Evolutionary conservation across 805 yeast genomes (phyloP).

Genomic region (Torulaspora delbrueckii): DNA sequence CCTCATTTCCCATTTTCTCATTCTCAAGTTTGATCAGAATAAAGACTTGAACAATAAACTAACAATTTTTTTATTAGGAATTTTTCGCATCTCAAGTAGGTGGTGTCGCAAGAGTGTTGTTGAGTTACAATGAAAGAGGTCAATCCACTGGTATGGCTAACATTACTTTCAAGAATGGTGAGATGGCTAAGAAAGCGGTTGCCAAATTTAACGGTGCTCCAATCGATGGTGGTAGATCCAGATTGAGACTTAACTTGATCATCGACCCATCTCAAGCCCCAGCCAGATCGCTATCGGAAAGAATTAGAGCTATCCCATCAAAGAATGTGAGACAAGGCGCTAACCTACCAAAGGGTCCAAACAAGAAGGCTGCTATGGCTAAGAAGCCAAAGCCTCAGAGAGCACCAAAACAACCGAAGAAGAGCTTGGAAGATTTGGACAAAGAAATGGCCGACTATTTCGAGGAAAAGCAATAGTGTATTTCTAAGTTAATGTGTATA

Average conservation of each 20-base stretch:
- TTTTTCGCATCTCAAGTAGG: constrained; percentile 87
- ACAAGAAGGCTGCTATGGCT: constrained; percentile 35
- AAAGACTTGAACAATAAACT: constrained; percentile 7
- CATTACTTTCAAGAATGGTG: constrained; percentile 63
- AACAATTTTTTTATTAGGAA: constrained; percentile 50
- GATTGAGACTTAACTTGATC: constrained; percentile 73
- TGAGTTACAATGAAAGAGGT: constrained; percentile 83
- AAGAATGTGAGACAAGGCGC: constrained; percentile 10
- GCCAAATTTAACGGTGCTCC: constrained; percentile 87
- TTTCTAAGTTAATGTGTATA: not conserved
- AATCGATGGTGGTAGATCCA: constrained; percentile 79
- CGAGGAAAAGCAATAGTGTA: constrained; percentile 37
- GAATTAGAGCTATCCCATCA: constrained; percentile 50
- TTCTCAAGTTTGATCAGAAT: not conserved
- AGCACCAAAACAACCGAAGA: constrained; percentile 44
- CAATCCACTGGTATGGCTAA: constrained; percentile 90
- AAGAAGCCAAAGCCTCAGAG: constrained; percentile 36
- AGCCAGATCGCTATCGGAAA: constrained; percentile 47
- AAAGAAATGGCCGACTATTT: constrained; percentile 98
- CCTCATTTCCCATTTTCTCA: not conserved
- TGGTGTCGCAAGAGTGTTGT: constrained; percentile 63
- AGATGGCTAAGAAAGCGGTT: constrained; percentile 73
- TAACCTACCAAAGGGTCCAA: constrained; percentile 30
- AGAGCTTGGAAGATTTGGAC: constrained; percentile 89
- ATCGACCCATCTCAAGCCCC: constrained; percentile 79